Evolutionary conservation across 768 basidiomycete genomes (phyloP).

Genomic region (Russula compacta): DNA sequence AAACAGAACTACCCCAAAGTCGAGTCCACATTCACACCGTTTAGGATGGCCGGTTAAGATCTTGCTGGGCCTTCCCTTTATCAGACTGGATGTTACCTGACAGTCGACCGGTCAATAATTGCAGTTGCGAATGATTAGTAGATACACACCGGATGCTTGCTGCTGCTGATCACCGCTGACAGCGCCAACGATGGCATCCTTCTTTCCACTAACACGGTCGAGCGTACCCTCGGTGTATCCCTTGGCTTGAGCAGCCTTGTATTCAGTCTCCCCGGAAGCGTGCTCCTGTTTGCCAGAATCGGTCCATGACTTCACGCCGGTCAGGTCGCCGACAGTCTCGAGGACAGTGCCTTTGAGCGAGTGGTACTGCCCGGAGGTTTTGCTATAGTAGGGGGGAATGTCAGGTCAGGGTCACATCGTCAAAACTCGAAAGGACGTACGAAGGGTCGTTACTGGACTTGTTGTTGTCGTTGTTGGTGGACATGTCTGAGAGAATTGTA

Average conservation of each 20-base stretch:
- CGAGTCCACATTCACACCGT: background rate
- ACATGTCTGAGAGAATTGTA: constrained; percentile 3
- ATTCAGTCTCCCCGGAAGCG: constrained; percentile 37
- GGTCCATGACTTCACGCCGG: constrained; percentile 35
- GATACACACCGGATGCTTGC: constrained; percentile 36
- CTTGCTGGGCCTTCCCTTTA: constrained; percentile 47
- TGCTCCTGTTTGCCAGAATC: constrained; percentile 44
- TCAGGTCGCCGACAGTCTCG: constrained; percentile 36
- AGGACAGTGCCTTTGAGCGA: constrained; percentile 32
- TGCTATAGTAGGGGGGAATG: constrained; percentile 21
- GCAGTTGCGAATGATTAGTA: too few species aligned
- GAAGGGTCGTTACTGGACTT: constrained; percentile 12
- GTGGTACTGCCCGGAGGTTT: constrained; percentile 33
- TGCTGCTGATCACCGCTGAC: constrained; percentile 47
- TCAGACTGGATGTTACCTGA: constrained; percentile 46
- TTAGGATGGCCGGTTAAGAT: constrained; percentile 31
- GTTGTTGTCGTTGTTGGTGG: constrained; percentile 6
- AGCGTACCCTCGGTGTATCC: constrained; percentile 40
- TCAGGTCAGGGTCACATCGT: background rate
- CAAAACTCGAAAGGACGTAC: background rate
- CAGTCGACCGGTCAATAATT: background rate
- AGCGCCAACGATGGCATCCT: constrained; percentile 46
- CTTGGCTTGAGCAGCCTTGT: constrained; percentile 39
- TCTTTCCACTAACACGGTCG: constrained; percentile 41
- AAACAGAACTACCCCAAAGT: background rate